These are phyloP conservation scores for Globisporangium sylvaticum DNA, from an alignment of 352 stramenopile species.

Conservation along the genomic window DNA sequence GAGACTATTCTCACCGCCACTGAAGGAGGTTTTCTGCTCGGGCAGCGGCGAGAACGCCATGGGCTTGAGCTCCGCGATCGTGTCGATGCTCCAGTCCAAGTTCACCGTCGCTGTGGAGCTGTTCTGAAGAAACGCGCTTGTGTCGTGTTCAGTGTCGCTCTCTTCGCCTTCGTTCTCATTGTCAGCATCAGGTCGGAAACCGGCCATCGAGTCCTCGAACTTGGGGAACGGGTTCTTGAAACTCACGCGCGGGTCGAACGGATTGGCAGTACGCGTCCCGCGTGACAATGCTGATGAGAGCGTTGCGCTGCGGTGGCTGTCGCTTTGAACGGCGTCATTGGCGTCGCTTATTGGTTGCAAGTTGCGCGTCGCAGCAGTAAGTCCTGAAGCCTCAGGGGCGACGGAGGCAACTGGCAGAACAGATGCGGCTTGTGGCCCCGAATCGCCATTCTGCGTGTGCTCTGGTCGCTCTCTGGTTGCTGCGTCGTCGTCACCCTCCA, in stretches of 20 bases:
- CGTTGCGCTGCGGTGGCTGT: background rate
- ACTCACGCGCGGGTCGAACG: constrained; percentile 41
- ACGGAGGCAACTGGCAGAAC: no score
- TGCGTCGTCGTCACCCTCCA: background rate
- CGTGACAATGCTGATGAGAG: background rate
- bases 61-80: constrained; percentile 56
- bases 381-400: background rate
- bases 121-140: background rate
- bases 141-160: constrained; percentile 3
- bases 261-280: constrained; percentile 15
- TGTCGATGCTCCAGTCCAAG: constrained; percentile 69
- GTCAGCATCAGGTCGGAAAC: background rate
- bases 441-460: background rate
- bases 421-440: background rate
- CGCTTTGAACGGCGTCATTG: background rate
- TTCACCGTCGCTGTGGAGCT: constrained; percentile 11
- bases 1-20: background rate
- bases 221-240: constrained; percentile 44
- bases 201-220: constrained; percentile 39
- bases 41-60: constrained; percentile 42
- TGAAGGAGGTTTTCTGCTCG: constrained; percentile 24
- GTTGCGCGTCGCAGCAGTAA: background rate
- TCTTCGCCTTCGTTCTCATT: background rate
- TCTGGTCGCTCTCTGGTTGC: background rate
- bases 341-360: background rate